Percentiles rank a stretch among this genome's conserved stretches.
phyloP scores from a whole-genome alignment of 1,284 basidiomycete species.

The Rhodotorula sp. region DNA sequence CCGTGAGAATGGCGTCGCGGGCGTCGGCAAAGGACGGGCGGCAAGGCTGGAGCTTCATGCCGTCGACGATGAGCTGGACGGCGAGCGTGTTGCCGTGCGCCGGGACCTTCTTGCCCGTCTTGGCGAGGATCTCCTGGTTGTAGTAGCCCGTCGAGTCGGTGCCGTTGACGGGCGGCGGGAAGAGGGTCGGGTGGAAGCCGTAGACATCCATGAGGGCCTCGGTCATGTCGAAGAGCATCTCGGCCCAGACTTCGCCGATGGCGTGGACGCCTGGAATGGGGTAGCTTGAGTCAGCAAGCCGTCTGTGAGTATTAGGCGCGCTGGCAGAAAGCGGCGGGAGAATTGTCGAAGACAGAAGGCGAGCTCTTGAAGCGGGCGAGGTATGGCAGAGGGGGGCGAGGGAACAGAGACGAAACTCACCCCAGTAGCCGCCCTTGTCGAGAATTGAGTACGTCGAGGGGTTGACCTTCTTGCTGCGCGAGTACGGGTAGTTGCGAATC shows the following conservation, averaged over 20 bases:
- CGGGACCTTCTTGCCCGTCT: conserved; percentile 62
- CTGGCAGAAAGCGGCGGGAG: not conserved
- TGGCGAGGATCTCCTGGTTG: conserved; percentile 49
- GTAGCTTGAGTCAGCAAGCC: no score
- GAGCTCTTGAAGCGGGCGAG: no score
- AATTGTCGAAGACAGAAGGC: not conserved
- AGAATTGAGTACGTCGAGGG: conserved; percentile 95
- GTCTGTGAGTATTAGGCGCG: no score
- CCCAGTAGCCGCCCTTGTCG: conserved; percentile 88
- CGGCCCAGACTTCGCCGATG: conserved; percentile 93
- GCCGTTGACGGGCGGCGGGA: conserved; percentile 65
- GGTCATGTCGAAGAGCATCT: conserved; percentile 63
- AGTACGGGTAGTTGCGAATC: conserved; percentile 87
- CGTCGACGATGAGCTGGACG: conserved; percentile 76
- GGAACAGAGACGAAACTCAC: conserved; percentile 45
- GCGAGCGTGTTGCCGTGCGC: conserved; percentile 88
- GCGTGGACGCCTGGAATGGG: conserved; percentile 27
- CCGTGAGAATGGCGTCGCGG: conserved; percentile 81
- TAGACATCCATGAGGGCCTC: conserved; percentile 69
- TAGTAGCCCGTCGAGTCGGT: conserved; percentile 75
- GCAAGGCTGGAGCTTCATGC: conserved; percentile 93
- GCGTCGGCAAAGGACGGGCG: conserved; percentile 82
- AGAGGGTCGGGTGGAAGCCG: conserved; percentile 73
- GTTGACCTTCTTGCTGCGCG: conserved; percentile 66
- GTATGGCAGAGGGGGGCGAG: conserved; percentile 1